phyloP scores from a whole-genome alignment of 1,139 yeast genomes.

The Saccharomyces hybrid region DNA sequence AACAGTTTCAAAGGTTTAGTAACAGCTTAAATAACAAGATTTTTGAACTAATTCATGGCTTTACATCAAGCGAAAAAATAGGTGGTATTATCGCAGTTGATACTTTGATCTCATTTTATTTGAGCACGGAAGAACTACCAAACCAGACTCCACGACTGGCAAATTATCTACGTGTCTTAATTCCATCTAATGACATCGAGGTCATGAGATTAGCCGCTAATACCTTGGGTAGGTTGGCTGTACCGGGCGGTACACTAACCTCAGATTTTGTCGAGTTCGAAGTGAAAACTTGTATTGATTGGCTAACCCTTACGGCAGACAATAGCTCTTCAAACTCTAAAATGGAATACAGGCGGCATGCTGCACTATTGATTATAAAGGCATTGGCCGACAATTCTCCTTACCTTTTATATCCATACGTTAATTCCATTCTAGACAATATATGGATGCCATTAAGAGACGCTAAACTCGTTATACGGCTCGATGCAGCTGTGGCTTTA shows the following conservation, averaged over 20 bases:
- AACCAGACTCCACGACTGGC: conserved; percentile 88
- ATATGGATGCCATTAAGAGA: conserved; percentile 87
- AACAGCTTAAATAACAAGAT: conserved; percentile 83
- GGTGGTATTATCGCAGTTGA: conserved; percentile 93
- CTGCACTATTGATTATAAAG: conserved; percentile 76
- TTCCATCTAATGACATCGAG: conserved; percentile 73
- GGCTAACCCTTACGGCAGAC: conserved; percentile 59
- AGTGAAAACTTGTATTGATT: conserved; percentile 81
- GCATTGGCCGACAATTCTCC: conserved; percentile 88
- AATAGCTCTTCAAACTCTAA: conserved; percentile 45
- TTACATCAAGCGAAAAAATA: conserved; percentile 61
- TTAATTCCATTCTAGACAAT: conserved; percentile 69
- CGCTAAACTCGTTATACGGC: conserved; percentile 61
- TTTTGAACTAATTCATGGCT: conserved; percentile 74
- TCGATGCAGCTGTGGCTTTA: conserved; percentile 78
- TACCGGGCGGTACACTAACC: conserved; percentile 81
- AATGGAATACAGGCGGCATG: conserved; percentile 80
- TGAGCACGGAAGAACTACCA: conserved; percentile 70
- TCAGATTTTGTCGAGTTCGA: conserved; percentile 92
- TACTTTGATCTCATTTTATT: conserved; percentile 73
- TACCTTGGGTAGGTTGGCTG: conserved; percentile 80
- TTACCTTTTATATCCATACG: conserved; percentile 69
- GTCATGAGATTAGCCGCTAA: conserved; percentile 83
- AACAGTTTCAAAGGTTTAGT: conserved; percentile 71
- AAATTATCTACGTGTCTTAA: conserved; percentile 72